phyloP scores from a whole-genome alignment of 108 stramenopile species.

The Conticribra guillardii region DNA sequence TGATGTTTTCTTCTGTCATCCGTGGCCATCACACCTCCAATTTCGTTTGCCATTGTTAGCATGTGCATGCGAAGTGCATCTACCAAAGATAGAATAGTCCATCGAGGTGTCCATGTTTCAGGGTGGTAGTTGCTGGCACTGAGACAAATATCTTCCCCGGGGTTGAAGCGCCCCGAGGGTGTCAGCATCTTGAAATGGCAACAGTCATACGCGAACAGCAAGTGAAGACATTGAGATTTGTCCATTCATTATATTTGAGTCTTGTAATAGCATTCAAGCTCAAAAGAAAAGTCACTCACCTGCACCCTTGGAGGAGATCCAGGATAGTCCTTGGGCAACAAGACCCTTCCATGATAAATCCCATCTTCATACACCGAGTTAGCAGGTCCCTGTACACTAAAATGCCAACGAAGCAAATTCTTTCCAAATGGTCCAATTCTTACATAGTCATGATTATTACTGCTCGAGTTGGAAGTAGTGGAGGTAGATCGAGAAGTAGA shows the following conservation, averaged over 20 bases:
- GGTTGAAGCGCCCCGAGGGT: constrained; percentile 81
- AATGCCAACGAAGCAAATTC: constrained; percentile 89
- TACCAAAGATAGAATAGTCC: constrained; percentile 75
- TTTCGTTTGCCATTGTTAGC: constrained; percentile 80
- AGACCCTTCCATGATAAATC: constrained; percentile 86
- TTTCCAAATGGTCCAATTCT: constrained; percentile 77
- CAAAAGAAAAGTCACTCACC: constrained; percentile 3
- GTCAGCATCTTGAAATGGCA: constrained; percentile 58
- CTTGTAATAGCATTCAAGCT: no score
- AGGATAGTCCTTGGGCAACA: constrained; percentile 88
- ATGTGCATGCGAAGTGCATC: constrained; percentile 83
- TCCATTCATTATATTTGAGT: no score
- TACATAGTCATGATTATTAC: constrained; percentile 31
- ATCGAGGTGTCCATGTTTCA: constrained; percentile 88
- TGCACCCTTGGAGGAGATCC: constrained; percentile 83
- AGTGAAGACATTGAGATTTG: no score
- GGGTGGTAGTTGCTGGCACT: constrained; percentile 87
- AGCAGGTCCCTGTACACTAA: constrained; percentile 75
- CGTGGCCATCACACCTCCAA: constrained; percentile 70
- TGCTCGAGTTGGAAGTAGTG: constrained; percentile 1
- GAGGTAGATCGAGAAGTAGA: constrained; percentile 8
- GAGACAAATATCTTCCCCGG: constrained; percentile 80
- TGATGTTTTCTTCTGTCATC: constrained; percentile 42
- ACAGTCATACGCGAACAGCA: no score
- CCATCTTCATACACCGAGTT: constrained; percentile 73